These are phyloP conservation scores for Linnemannia zychae DNA, from an alignment of 192 early-diverging fungal species.

Conservation along the genomic window DNA sequence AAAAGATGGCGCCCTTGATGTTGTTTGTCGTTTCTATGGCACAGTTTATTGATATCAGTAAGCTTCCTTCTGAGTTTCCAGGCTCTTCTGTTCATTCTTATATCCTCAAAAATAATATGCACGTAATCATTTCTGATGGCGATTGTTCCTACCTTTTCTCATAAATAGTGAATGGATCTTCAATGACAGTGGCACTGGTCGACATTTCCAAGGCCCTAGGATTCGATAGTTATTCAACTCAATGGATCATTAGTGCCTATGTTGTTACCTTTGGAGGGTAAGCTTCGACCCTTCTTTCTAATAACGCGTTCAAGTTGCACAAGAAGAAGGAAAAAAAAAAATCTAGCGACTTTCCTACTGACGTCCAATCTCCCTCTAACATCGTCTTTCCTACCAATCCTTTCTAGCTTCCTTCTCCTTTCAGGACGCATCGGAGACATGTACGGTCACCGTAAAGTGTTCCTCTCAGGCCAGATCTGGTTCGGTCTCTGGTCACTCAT, in stretches of 20 bases:
- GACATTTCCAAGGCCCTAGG: conserved; percentile 29
- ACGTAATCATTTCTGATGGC: no score
- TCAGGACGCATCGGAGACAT: conserved; percentile 57
- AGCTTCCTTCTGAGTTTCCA: background rate
- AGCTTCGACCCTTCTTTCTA: background rate
- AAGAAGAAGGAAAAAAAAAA: no score
- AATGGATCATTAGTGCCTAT: conserved; percentile 52
- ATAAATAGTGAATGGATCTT: conserved; percentile 39
- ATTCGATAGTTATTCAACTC: conserved; percentile 31
- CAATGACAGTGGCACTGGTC: conserved; percentile 49
- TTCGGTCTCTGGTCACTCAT: conserved; percentile 52
- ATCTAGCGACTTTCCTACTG: no score
- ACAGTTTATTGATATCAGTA: conserved; percentile 55
- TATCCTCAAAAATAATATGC: background rate
- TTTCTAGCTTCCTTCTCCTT: conserved; percentile 42
- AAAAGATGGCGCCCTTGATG: conserved; percentile 31
- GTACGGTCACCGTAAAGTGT: conserved; percentile 55
- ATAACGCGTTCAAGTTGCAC: background rate
- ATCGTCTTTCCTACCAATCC: background rate
- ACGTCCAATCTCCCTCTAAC: background rate
- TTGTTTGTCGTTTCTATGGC: conserved; percentile 46
- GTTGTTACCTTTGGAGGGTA: conserved; percentile 56
- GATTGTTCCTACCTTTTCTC: background rate
- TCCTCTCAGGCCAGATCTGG: conserved; percentile 44
- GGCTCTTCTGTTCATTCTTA: background rate